phyloP scores from a whole-genome alignment of 2,329 filamentous ascomycete species.

The Phaeosphaeriaceae sp. region DNA sequence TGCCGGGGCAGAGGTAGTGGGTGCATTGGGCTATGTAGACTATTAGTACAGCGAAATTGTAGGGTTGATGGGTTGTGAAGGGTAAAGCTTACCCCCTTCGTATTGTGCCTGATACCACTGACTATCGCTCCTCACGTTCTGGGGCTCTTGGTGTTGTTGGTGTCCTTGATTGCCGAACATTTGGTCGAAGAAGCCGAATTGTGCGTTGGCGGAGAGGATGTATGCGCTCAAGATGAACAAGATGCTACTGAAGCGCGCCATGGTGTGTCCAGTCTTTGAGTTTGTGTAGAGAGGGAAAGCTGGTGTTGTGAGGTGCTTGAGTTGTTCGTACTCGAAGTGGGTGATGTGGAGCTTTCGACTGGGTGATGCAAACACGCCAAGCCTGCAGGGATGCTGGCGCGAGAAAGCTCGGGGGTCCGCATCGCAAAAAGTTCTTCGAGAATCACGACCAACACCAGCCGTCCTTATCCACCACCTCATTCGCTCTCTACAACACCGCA shows the following conservation, averaged over 20 bases:
- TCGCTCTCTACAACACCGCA: too few relatives aligned
- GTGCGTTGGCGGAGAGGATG: conserved; percentile 71
- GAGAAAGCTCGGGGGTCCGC: conserved; percentile 27
- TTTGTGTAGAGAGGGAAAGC: conserved; percentile 4
- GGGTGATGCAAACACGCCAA: conserved; percentile 23
- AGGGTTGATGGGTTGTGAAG: not conserved
- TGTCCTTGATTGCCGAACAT: conserved; percentile 80
- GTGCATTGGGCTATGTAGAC: conserved; percentile 76
- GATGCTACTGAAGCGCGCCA: conserved; percentile 46
- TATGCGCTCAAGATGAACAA: conserved; percentile 56
- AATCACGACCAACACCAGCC: not conserved
- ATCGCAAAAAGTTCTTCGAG: conserved; percentile 33
- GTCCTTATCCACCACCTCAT: not conserved
- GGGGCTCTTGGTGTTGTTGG: conserved; percentile 67
- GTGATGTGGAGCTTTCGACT: conserved; percentile 22
- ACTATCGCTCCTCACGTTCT: conserved; percentile 87
- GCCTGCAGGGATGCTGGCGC: conserved; percentile 12
- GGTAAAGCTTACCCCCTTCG: conserved; percentile 63
- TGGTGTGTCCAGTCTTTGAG: too few relatives aligned
- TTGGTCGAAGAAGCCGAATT: conserved; percentile 98
- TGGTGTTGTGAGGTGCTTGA: too few relatives aligned
- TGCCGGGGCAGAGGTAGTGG: conserved; percentile 94
- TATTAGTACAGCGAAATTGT: conserved; percentile 4
- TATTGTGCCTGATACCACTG: conserved; percentile 78
- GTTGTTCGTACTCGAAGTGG: too few relatives aligned